These are phyloP conservation scores for Magnusiomyces magnusii DNA, from an alignment of 1,139 yeast genomes.

Conservation along the genomic window DNA sequence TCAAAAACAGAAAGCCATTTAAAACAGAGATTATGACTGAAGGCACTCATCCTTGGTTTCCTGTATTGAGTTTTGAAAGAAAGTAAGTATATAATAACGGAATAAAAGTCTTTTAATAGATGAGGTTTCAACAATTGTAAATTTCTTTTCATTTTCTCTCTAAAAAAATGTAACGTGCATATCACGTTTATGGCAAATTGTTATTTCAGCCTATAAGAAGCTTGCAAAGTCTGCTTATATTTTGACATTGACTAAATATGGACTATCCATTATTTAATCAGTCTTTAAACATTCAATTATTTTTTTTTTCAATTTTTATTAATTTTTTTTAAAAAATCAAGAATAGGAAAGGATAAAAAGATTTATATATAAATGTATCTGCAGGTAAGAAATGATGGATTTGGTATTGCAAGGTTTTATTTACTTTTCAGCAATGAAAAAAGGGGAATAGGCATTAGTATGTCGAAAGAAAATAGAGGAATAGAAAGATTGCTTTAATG, in stretches of 20 bases:
- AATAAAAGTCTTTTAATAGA: no score
- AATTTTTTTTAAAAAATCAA: not conserved
- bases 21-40: not conserved
- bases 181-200: not conserved
- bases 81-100: not conserved
- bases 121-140: no score
- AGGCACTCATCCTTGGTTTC: slow-evolving; percentile 2
- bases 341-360: not conserved
- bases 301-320: no score
- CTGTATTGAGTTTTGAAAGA: not conserved
- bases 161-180: not conserved
- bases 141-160: no score
- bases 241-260: no score
- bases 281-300: no score
- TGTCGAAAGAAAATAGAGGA: not conserved
- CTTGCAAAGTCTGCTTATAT: not conserved
- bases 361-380: not conserved
- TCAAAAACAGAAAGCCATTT: not conserved
- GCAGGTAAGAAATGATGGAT: no score
- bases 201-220: not conserved
- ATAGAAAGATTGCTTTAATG: not conserved
- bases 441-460: not conserved
- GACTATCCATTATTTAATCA: no score
- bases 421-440: not conserved
- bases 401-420: not conserved